Base-by-base conservation (phyloP, 768 basidiomycete species). In the Russula griseocarnosa region DNA sequence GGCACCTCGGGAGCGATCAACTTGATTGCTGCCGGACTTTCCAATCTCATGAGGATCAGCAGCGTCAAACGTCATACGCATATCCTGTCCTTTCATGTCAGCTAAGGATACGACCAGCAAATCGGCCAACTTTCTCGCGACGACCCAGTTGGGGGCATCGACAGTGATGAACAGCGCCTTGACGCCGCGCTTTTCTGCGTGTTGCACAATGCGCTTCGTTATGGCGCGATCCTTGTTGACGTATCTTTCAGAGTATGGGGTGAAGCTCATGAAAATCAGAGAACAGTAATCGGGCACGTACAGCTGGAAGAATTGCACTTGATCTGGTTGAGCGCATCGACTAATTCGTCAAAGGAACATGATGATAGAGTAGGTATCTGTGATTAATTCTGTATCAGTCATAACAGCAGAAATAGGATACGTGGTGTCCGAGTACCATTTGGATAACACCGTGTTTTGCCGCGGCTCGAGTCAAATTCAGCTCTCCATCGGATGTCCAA, bases 131-230 rank as follows among this genome's bases (percentile, higher is more conserved):
- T 76, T 95, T 94, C 74, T 96, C 94, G 63, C 95, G 83, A 14
- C 94, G 84, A 50, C 96, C 96, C 11, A 98, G 86, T 69, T 97
- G 94, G 7, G 96, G 0, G 96, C 96, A 76, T 98, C 96, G 30
- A 98, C 96, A 0, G 96, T 98, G 73, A 98, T 97, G 75, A 98
- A 98, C 14, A 98, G 78, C 4, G 82, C 96, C 73, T 94, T 95
- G 71, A 99, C 83, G 2, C 96, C 96, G 30, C 94, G 84, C 66
- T 81, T 78, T 75, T 95, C 94, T 1, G 97, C 97, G 67, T 96
- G 92, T 69, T 90, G 85, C 0, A 98, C 91, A 57, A 94, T 85
- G 62, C 86, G 84, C 74, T 88, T 86, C 6, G 95, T 97, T 64
- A 93, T 85, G 34, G 81, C 81, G 16, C 93, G 83, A 72, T 98